These are phyloP conservation scores for Ogataea ganodermae DNA, from an alignment of 805 yeast species.

Conservation along the genomic window DNA sequence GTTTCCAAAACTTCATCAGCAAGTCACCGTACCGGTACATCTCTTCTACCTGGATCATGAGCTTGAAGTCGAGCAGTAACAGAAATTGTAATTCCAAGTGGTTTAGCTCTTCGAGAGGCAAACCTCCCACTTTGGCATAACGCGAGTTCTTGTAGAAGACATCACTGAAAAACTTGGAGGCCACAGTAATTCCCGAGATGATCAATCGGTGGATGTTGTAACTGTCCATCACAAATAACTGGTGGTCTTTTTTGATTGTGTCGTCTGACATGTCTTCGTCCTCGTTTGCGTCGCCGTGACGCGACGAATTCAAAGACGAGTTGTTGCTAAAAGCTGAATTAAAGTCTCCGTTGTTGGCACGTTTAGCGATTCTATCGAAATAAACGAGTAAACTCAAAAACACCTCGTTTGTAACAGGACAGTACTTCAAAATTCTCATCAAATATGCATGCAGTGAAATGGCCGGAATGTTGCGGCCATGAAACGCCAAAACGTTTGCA, in stretches of 20 bases:
- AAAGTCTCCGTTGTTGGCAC: slow-evolving; percentile 58
- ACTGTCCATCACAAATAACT: slow-evolving; percentile 91
- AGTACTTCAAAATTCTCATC: slow-evolving; percentile 87
- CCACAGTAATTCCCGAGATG: slow-evolving; percentile 93
- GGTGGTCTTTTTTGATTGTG: slow-evolving; percentile 39
- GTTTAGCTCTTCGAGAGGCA: slow-evolving; percentile 90
- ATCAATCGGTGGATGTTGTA: slow-evolving; percentile 92
- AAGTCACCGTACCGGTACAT: slow-evolving; percentile 88
- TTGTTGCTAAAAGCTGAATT: slow-evolving; percentile 24
- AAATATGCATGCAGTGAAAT: slow-evolving; percentile 87
- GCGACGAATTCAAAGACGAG: slow-evolving; percentile 7
- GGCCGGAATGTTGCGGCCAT: slow-evolving; percentile 96
- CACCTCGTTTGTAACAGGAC: slow-evolving; percentile 98
- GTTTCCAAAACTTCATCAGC: slow-evolving; percentile 78
- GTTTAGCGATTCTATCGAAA: slow-evolving; percentile 89
- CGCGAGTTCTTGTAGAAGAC: slow-evolving; percentile 92
- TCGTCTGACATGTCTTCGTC: slow-evolving; percentile 26
- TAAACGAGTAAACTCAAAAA: slow-evolving; percentile 87
- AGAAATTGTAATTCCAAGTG: slow-evolving; percentile 89
- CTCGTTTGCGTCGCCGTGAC: slow-evolving; percentile 21
- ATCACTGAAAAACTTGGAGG: slow-evolving; percentile 92
- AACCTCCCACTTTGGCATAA: slow-evolving; percentile 94
- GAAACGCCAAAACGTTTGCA: slow-evolving; percentile 82
- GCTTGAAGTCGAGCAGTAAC: slow-evolving; percentile 77
- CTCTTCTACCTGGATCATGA: slow-evolving; percentile 88